Evolutionary conservation across 495 filamentous ascomycete species (phyloP).

Genomic region (Tuber indicum): DNA sequence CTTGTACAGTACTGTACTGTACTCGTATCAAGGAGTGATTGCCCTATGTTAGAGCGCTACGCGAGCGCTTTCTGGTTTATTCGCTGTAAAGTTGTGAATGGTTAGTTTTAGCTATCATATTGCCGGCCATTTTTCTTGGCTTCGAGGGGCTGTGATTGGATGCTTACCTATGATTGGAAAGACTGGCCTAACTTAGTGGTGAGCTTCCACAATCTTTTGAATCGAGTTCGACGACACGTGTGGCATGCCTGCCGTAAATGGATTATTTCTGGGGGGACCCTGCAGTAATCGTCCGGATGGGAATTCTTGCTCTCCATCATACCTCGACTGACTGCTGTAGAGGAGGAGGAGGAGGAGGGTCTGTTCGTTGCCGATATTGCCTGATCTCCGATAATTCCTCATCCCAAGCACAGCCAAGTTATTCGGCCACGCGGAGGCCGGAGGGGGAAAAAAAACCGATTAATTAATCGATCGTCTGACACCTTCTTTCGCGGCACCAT

Average conservation of each 20-base stretch:
- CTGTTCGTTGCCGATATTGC: neutral
- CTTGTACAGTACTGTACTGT: no score
- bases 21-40: neutral
- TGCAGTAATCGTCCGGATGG: neutral
- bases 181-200: neutral
- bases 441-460: neutral
- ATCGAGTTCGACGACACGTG: neutral
- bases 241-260: neutral
- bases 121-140: neutral
- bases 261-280: neutral
- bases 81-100: neutral
- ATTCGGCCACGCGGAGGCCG: neutral
- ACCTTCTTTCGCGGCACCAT: neutral
- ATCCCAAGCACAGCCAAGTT: neutral
- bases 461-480: neutral
- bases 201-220: neutral
- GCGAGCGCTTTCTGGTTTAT: neutral
- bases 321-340: neutral
- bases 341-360: neutral
- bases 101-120: neutral
- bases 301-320: neutral
- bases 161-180: neutral
- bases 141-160: neutral
- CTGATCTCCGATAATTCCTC: neutral
- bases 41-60: neutral